Conservation (phyloP, 1,284 basidiomycete genomes). For the Ceratobasidium sp. region DNA sequence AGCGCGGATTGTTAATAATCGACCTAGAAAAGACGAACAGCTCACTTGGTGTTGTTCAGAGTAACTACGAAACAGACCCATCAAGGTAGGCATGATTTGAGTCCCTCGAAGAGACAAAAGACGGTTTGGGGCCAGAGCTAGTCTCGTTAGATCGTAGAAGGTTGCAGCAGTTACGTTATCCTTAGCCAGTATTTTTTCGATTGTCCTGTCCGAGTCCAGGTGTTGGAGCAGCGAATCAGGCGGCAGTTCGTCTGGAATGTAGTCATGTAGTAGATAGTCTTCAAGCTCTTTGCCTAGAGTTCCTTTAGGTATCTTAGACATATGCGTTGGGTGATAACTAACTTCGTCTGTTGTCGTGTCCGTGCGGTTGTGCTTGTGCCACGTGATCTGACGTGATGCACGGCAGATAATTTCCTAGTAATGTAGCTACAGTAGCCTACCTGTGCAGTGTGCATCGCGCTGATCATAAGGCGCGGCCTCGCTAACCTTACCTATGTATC, state of each 20-base stretch:
- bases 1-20: neutral
- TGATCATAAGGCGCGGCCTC: too few species aligned
- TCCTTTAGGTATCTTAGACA: neutral
- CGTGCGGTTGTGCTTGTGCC: too few species aligned
- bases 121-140: neutral
- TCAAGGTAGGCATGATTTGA: neutral
- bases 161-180: neutral
- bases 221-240: neutral
- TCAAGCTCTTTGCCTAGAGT: neutral
- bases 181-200: neutral
- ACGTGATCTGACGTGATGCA: too few species aligned
- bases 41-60: neutral
- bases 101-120: neutral
- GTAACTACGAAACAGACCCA: neutral
- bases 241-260: neutral
- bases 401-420: too few species aligned
- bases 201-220: neutral
- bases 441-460: too few species aligned
- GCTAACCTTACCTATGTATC: too few species aligned
- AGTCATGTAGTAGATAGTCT: conserved; percentile 5
- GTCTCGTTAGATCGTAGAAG: neutral
- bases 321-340: neutral
- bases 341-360: too few species aligned
- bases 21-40: neutral
- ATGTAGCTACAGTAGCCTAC: too few species aligned